Evolutionary conservation across 2,329 filamentous ascomycete genomes (phyloP).

Genomic region (Trichoderma polysporum): DNA sequence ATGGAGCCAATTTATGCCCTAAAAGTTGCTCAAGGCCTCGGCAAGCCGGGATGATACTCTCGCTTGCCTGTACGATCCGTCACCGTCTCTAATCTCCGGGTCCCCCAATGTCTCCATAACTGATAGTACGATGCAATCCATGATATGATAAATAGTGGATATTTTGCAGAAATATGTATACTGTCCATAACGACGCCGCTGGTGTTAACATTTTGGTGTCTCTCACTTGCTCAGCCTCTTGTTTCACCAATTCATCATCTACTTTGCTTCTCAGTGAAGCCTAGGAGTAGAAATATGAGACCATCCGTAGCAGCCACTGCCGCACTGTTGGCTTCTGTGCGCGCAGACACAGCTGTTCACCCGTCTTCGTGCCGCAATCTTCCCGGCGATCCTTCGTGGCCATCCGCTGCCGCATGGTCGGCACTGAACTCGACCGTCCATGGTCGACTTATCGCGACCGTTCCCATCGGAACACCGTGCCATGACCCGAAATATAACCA

Average conservation of each 20-base stretch:
- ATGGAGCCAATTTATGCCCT: neutral
- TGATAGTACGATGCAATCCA: neutral
- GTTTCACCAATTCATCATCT: neutral
- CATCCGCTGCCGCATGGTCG: neutral
- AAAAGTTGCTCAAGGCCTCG: neutral
- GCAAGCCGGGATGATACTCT: neutral
- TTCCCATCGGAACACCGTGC: conserved; percentile 51
- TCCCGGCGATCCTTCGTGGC: neutral
- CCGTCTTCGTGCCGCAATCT: neutral
- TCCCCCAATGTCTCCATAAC: neutral
- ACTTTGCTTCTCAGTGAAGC: neutral
- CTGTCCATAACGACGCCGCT: neutral
- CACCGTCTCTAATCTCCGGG: conserved; percentile 5
- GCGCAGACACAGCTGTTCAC: neutral
- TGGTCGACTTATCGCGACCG: conserved; percentile 50
- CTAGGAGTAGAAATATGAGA: neutral
- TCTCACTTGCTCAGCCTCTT: neutral
- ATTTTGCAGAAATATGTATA: neutral
- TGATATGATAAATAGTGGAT: neutral
- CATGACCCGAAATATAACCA: conserved; percentile 50
- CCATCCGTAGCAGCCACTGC: neutral
- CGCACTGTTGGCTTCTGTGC: neutral
- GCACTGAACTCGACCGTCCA: conserved; percentile 50
- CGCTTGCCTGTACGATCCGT: neutral
- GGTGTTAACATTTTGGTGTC: neutral